These are phyloP conservation scores for Persicaria maculosa DNA, from an alignment of 148 eudicot species.

Conservation along the genomic window DNA sequence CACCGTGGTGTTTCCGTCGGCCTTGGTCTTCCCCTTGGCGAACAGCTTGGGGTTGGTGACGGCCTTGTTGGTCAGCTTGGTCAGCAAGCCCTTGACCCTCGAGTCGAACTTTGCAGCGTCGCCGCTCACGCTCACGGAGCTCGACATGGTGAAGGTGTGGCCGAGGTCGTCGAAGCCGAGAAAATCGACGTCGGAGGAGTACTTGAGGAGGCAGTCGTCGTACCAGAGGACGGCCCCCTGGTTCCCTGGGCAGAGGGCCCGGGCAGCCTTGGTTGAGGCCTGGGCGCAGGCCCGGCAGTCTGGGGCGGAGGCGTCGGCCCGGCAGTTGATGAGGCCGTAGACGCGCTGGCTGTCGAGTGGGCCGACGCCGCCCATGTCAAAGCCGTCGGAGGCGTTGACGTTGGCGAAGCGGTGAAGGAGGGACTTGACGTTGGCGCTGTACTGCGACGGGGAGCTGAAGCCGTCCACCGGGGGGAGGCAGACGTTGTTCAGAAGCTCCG, in stretches of 20 bases:
- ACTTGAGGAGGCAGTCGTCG: slow-evolving; percentile 30
- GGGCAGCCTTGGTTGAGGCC: slow-evolving; percentile 17
- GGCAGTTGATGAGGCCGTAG: slow-evolving; percentile 30
- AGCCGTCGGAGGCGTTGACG: no score
- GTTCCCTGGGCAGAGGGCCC: slow-evolving; percentile 19
- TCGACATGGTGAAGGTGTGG: slow-evolving; percentile 16
- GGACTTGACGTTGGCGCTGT: no score
- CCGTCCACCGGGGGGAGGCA: no score
- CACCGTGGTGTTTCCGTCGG: slow-evolving; percentile 14
- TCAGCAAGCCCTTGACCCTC: slow-evolving; percentile 18
- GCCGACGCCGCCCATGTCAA: no score
- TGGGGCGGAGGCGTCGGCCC: slow-evolving; percentile 23
- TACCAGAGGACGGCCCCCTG: slow-evolving; percentile 35
- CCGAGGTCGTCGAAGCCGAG: slow-evolving; percentile 21
- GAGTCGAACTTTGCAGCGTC: slow-evolving; percentile 17
- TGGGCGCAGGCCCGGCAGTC: slow-evolving; percentile 25
- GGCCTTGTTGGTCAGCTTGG: slow-evolving; percentile 12
- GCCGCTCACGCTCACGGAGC: neutral
- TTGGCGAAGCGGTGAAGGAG: no score
- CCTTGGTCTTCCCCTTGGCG: slow-evolving; percentile 15
- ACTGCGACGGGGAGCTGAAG: no score
- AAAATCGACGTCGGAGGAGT: slow-evolving; percentile 19
- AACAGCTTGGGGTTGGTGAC: slow-evolving; percentile 3
- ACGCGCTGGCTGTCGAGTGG: slow-evolving; percentile 4
- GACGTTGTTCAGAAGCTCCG: no score